Conservation (phyloP, 352 stramenopile species). For the Aphanomyces astaci region DNA sequence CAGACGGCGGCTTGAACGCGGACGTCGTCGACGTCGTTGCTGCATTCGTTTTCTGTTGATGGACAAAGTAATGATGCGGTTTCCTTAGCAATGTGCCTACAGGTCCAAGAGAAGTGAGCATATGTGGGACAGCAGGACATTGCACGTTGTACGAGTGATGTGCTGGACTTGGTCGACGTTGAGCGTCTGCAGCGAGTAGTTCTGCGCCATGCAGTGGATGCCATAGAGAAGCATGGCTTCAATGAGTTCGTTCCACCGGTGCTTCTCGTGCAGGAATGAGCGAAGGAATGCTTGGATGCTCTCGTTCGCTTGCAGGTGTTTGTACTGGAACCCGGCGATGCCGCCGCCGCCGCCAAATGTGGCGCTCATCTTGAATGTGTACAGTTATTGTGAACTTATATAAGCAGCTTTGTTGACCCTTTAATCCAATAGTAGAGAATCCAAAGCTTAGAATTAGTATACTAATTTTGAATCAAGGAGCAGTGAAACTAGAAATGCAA, state of each 20-base stretch:
- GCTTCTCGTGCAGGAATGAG: slow-evolving; percentile 3
- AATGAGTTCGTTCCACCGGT: slow-evolving; percentile 16
- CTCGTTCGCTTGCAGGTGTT: slow-evolving; percentile 9
- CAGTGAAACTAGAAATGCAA: too few relatives aligned
- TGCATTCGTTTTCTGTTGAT: neutral
- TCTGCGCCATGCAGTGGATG: slow-evolving; percentile 19
- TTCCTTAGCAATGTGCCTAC: slow-evolving; percentile 15
- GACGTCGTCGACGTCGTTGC: neutral
- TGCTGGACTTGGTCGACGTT: slow-evolving; percentile 18
- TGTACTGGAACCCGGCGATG: slow-evolving; percentile 5
- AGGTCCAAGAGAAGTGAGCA: too few relatives aligned
- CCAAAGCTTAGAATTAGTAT: too few relatives aligned
- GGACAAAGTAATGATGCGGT: slow-evolving; percentile 14
- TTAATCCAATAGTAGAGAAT: neutral
- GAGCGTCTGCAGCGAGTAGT: slow-evolving; percentile 20
- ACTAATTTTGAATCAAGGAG: too few relatives aligned
- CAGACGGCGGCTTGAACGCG: slow-evolving; percentile 14
- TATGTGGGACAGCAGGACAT: neutral
- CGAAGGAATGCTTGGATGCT: slow-evolving; percentile 9
- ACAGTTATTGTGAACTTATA: neutral
- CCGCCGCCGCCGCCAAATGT: neutral
- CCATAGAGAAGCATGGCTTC: slow-evolving; percentile 22
- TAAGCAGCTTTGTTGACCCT: neutral
- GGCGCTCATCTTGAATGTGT: neutral
- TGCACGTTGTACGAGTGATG: slow-evolving; percentile 12